Evolutionary conservation across 495 filamentous ascomycete genomes (phyloP).

Genomic region (Hypoxylon trugodes): DNA sequence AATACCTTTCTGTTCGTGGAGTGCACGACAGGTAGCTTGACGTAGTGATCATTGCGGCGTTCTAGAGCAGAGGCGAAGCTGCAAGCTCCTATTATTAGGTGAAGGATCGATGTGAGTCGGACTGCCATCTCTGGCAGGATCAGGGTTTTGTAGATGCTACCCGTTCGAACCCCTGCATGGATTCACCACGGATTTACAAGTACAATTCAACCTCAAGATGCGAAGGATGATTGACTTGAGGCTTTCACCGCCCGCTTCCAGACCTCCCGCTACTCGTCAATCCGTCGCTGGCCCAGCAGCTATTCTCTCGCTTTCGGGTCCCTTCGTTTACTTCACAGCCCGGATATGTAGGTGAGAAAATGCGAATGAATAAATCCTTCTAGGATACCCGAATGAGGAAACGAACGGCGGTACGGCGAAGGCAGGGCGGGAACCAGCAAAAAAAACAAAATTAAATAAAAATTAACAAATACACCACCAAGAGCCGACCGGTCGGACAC

Average conservation of each 20-base stretch:
- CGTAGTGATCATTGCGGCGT: slow-evolving; percentile 42
- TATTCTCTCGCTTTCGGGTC: not conserved
- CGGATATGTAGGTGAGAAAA: not conserved
- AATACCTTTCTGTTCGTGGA: slow-evolving; percentile 54
- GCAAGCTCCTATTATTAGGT: slow-evolving; percentile 45
- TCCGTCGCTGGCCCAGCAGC: slow-evolving; percentile 23
- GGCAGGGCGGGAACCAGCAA: slow-evolving; percentile 5
- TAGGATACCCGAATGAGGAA: slow-evolving; percentile 25
- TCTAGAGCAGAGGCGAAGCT: slow-evolving; percentile 37
- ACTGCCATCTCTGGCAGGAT: slow-evolving; percentile 52
- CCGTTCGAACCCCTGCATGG: slow-evolving; percentile 45
- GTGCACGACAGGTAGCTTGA: slow-evolving; percentile 58
- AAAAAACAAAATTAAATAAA: slow-evolving; percentile 12
- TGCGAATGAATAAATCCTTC: slow-evolving; percentile 27
- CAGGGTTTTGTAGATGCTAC: slow-evolving; percentile 23
- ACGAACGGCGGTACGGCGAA: slow-evolving; percentile 9
- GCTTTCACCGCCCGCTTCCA: not conserved
- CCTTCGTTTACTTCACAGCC: not conserved
- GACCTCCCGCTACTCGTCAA: not conserved
- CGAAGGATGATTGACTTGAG: not conserved
- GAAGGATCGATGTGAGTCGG: slow-evolving; percentile 41
- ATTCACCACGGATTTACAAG: slow-evolving; percentile 11
- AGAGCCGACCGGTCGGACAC: slow-evolving; percentile 30
- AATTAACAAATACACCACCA: slow-evolving; percentile 16
- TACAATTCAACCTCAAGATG: not conserved